Conservation (phyloP, 73 alveolate genomes). For the Paraurostyla sp. region DNA sequence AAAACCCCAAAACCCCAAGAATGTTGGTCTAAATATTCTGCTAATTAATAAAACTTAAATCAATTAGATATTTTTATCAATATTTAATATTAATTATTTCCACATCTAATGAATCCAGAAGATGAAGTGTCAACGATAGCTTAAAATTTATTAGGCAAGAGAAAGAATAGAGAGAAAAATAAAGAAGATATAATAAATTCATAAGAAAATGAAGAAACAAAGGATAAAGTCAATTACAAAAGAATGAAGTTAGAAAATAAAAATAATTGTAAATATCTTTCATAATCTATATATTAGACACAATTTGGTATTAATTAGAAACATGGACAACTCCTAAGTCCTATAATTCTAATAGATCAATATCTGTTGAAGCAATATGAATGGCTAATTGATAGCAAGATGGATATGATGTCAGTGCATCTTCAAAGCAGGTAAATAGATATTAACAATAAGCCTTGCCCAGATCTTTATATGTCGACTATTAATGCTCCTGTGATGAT, state of each 20-base stretch:
- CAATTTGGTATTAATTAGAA: slow-evolving; percentile 28
- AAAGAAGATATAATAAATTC: background rate
- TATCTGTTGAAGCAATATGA: slow-evolving; percentile 23
- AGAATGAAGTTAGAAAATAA: background rate
- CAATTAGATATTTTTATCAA: too few relatives aligned
- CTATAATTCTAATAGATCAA: background rate
- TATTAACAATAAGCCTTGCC: background rate
- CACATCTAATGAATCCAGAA: slow-evolving; percentile 34
- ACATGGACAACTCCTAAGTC: slow-evolving; percentile 38
- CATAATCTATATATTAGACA: background rate
- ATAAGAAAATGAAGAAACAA: background rate
- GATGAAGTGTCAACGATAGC: background rate
- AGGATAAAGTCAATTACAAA: background rate
- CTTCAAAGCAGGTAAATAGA: background rate
- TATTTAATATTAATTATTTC: too few relatives aligned
- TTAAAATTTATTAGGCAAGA: background rate
- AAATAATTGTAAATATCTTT: background rate
- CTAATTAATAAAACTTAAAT: too few relatives aligned
- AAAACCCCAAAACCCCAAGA: too few relatives aligned
- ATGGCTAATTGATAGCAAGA: slow-evolving; percentile 31
- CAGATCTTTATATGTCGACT: slow-evolving; percentile 12
- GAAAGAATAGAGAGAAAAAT: background rate
- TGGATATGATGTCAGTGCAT: background rate
- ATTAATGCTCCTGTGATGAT: slow-evolving; percentile 22
- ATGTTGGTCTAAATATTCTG: too few relatives aligned